Evolutionary conservation across 306 rosid genomes (phyloP).

Genomic region (Medicago arabica): DNA sequence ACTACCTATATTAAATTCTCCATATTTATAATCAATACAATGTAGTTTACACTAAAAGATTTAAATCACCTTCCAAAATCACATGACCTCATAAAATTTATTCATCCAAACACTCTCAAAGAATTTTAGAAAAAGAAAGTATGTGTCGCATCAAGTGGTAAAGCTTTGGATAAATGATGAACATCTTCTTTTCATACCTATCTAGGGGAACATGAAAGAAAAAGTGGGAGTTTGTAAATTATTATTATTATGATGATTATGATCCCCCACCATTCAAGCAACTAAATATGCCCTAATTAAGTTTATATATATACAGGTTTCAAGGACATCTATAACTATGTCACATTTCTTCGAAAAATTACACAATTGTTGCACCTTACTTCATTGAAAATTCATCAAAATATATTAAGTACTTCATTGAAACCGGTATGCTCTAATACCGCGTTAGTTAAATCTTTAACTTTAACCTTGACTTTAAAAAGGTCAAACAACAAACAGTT

Average conservation of each 20-base stretch:
- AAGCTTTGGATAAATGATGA: not conserved
- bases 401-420: not conserved
- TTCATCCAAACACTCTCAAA: not conserved
- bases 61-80: too few species aligned
- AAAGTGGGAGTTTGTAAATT: not conserved
- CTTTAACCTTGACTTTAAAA: slow-evolving; percentile 26
- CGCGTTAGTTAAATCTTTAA: not conserved
- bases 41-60: too few species aligned
- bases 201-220: slow-evolving; percentile 4
- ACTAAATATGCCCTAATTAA: slow-evolving; percentile 33
- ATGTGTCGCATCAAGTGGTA: not conserved
- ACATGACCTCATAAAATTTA: not conserved
- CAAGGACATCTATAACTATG: slow-evolving; percentile 13
- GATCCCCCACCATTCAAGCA: slow-evolving; percentile 45
- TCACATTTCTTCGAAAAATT: not conserved
- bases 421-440: not conserved
- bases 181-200: not conserved
- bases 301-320: slow-evolving; percentile 25
- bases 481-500: slow-evolving; percentile 8
- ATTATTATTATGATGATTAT: not conserved
- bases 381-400: not conserved
- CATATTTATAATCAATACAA: too few species aligned
- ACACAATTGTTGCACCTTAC: not conserved
- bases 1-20: too few species aligned
- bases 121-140: not conserved